phyloP scores from a whole-genome alignment of 306 rosid species.

The Abrus precatorius region DNA sequence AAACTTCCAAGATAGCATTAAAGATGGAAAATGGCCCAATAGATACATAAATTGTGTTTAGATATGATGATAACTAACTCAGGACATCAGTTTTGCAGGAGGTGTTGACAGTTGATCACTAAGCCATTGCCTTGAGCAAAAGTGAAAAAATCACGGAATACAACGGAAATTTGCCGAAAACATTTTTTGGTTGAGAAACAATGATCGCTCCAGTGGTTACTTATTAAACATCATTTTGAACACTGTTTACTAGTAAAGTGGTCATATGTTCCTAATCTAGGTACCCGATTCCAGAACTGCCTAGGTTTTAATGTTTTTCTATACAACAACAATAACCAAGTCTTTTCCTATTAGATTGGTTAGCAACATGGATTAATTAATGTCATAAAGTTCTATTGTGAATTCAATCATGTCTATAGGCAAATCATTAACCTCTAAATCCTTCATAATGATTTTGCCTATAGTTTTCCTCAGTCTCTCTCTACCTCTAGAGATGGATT shows the following conservation, averaged over 20 bases:
- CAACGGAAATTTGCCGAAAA: no score
- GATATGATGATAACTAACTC: not conserved
- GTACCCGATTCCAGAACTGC: not conserved
- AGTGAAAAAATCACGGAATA: not conserved
- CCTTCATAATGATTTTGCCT: no score
- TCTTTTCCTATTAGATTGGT: no score
- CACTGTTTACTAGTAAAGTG: not conserved
- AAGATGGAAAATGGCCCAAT: not conserved
- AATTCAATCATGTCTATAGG: no score
- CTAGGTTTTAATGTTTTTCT: not conserved
- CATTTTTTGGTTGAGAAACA: not conserved
- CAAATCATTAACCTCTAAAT: no score
- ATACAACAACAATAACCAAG: no score
- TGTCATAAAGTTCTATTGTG: no score
- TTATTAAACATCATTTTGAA: not conserved
- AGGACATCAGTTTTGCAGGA: not conserved
- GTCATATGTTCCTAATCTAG: not conserved
- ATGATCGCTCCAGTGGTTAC: no score
- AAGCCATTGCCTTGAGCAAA: constrained; percentile 17
- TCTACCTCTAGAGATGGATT: no score
- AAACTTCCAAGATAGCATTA: not conserved
- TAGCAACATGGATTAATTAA: no score
- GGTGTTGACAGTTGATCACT: not conserved
- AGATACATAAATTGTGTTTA: not conserved
- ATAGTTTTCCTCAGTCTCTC: no score